phyloP scores from a whole-genome alignment of 208 protist species.

The Crithidia fasciculata region DNA sequence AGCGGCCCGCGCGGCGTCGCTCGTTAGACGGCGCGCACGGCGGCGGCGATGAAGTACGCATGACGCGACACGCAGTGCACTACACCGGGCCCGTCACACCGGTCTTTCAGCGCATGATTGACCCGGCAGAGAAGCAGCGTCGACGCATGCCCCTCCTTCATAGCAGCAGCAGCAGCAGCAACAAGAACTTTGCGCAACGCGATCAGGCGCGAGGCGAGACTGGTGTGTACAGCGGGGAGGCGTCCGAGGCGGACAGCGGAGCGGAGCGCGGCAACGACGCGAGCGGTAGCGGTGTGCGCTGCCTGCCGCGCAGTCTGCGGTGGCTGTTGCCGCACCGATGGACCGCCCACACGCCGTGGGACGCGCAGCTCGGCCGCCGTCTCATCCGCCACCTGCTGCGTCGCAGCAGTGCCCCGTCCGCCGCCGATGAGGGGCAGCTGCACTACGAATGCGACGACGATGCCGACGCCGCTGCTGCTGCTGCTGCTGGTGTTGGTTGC shows the following conservation, averaged over 20 bases:
- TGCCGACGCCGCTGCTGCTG: not conserved
- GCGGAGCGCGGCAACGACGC: not conserved
- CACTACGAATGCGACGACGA: conserved; percentile 29
- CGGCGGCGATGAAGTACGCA: conserved; percentile 15
- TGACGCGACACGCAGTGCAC: conserved; percentile 17
- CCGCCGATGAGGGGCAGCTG: conserved; percentile 24
- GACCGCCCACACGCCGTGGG: conserved; percentile 35
- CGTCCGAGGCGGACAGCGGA: not conserved
- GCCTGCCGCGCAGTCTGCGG: conserved; percentile 31
- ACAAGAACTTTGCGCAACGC: not conserved
- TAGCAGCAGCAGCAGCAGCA: conserved; percentile 1
- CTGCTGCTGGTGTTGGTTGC: too few relatives aligned
- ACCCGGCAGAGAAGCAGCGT: conserved; percentile 17
- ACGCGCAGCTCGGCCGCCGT: conserved; percentile 36
- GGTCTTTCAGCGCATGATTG: conserved; percentile 27
- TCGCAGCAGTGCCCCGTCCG: conserved; percentile 4
- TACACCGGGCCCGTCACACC: conserved; percentile 29
- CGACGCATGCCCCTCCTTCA: conserved; percentile 8
- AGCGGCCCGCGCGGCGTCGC: not conserved
- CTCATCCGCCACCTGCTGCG: conserved; percentile 26
- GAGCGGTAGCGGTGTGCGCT: not conserved
- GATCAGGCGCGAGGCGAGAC: too few relatives aligned
- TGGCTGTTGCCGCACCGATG: conserved; percentile 35
- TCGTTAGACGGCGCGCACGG: conserved; percentile 4
- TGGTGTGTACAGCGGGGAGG: not conserved